Evolutionary conservation across 345 rosid genomes (phyloP).

Genomic region (Populus simonii): DNA sequence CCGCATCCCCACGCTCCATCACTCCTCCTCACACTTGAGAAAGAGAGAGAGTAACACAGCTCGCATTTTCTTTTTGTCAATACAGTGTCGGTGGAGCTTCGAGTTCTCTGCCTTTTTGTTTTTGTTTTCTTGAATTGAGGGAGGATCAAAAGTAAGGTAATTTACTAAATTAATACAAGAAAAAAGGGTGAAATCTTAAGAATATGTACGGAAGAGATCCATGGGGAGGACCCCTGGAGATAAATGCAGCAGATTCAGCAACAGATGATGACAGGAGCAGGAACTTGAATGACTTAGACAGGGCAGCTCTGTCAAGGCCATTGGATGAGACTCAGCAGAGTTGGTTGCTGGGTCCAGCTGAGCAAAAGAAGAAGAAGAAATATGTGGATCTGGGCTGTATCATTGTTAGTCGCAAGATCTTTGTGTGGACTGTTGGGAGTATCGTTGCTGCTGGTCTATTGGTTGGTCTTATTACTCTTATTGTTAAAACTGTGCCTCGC

Average conservation of each 20-base stretch:
- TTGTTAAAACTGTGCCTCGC: conserved; percentile 83
- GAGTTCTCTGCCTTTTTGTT: background rate
- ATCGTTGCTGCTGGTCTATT: conserved; percentile 51
- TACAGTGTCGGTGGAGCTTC: background rate
- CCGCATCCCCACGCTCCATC: too few relatives aligned
- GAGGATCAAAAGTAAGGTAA: background rate
- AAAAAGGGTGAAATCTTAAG: background rate
- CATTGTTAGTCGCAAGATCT: conserved; percentile 95
- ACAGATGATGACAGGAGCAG: conserved; percentile 94
- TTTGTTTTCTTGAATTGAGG: background rate
- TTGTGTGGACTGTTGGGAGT: conserved; percentile 83
- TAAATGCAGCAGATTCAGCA: conserved; percentile 87
- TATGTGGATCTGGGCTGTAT: conserved; percentile 94
- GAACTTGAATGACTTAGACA: conserved; percentile 75
- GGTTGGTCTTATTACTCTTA: conserved; percentile 69
- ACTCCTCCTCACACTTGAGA: background rate
- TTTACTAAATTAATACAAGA: background rate
- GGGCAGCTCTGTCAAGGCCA: conserved; percentile 79
- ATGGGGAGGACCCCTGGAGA: conserved; percentile 98
- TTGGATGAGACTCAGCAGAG: conserved; percentile 98
- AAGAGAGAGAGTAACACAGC: background rate
- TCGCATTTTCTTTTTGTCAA: background rate
- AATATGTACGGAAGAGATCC: conserved; percentile 94
- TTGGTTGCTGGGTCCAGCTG: conserved; percentile 89
- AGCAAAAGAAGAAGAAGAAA: conserved; percentile 91